These are phyloP conservation scores for Cutaneotrichosporon spelunceum DNA, from an alignment of 1,284 basidiomycete species.

Conservation along the genomic window DNA sequence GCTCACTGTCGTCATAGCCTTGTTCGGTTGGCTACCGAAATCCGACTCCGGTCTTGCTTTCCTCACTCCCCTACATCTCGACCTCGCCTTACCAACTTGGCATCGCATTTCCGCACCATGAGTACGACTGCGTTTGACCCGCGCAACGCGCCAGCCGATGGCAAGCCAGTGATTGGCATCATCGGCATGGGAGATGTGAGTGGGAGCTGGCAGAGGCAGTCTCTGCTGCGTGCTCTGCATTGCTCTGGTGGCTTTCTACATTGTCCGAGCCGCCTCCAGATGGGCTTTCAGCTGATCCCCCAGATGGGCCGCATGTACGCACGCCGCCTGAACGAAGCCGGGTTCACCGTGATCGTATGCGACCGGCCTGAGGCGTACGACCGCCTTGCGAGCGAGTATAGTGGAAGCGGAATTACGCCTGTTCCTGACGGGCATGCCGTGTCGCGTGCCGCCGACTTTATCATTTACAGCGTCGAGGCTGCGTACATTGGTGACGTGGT, in stretches of 20 bases:
- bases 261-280: not conserved
- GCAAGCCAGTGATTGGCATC: constrained; percentile 67
- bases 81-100: not conserved
- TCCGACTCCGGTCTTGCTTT: not conserved
- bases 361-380: constrained; percentile 78
- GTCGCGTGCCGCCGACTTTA: constrained; percentile 77
- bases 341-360: constrained; percentile 79
- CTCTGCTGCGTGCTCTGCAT: not conserved
- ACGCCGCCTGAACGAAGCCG: constrained; percentile 47
- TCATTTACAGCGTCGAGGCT: constrained; percentile 92
- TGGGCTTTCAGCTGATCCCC: not conserved
- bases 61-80: not conserved
- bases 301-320: constrained; percentile 96
- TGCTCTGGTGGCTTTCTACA: not conserved
- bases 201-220: constrained; percentile 1
- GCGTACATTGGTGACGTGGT: constrained; percentile 83
- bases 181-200: constrained; percentile 75
- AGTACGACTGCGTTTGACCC: constrained; percentile 2
- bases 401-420: constrained; percentile 61
- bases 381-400: constrained; percentile 61
- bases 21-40: not conserved
- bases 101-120: constrained; percentile 1
- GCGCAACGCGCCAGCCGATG: not conserved
- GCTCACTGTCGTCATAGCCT: not conserved
- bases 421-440: constrained; percentile 77